Evolutionary conservation across 331 rosid species (phyloP).

Genomic region (Malus hybrid): DNA sequence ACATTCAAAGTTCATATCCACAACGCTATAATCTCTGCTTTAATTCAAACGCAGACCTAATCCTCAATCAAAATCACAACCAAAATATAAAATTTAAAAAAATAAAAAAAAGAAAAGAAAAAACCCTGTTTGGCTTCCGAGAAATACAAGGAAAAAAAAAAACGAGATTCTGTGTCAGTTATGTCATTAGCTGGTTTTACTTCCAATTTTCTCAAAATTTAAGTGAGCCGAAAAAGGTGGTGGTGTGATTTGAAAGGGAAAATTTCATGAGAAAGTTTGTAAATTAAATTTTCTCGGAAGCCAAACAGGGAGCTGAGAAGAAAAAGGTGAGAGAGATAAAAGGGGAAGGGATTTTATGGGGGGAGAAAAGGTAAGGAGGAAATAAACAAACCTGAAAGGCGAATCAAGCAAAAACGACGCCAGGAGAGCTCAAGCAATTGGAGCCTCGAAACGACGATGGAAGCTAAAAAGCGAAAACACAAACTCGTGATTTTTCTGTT

Average conservation of each 20-base stretch:
- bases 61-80: neutral
- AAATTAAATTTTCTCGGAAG: neutral
- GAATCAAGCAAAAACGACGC: conserved; percentile 30
- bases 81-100: neutral
- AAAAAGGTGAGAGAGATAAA: neutral
- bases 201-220: neutral
- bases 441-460: conserved; percentile 37
- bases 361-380: neutral
- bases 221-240: neutral
- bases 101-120: too few relatives aligned
- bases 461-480: neutral
- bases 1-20: neutral
- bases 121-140: neutral
- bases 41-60: neutral
- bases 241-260: neutral
- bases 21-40: neutral
- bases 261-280: neutral
- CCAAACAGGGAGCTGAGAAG: neutral
- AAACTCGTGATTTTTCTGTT: neutral
- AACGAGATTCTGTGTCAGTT: neutral
- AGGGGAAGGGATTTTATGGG: neutral
- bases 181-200: neutral
- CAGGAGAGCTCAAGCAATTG: conserved; percentile 25
- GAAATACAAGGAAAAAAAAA: neutral
- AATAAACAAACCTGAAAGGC: conserved; percentile 18